These are phyloP conservation scores for Helotiales sp. DNA, from an alignment of 2,329 filamentous ascomycete species.

Conservation along the genomic window DNA sequence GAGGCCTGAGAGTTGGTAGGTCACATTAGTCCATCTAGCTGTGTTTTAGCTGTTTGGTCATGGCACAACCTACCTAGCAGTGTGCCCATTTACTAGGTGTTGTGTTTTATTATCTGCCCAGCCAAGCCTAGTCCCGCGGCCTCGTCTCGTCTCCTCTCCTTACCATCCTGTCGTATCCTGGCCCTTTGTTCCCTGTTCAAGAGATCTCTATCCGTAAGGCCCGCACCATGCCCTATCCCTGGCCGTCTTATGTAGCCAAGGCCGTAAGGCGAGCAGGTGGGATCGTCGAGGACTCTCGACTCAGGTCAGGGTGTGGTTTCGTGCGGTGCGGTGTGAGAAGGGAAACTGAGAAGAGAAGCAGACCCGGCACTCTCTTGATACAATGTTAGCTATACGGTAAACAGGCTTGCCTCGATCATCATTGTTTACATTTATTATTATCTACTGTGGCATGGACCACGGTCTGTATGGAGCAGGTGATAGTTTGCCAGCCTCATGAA, in stretches of 20 bases:
- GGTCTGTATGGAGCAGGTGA: neutral
- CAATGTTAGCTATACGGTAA: neutral
- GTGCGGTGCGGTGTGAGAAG: constrained; percentile 1
- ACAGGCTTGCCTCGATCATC: neutral
- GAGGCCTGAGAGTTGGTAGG: neutral
- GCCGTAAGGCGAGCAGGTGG: constrained; percentile 4
- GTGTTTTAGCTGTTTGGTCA: neutral
- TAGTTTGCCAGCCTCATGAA: neutral
- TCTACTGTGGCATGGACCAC: neutral
- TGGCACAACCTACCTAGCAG: neutral
- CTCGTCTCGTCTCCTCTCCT: neutral
- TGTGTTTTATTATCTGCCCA: neutral
- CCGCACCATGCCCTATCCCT: neutral
- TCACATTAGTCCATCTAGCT: neutral
- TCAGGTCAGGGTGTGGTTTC: neutral
- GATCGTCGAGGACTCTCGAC: neutral
- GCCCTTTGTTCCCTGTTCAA: neutral
- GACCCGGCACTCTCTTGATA: neutral
- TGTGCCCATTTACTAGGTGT: constrained; percentile 5
- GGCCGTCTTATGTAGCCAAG: constrained; percentile 3
- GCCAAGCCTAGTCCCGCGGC: neutral
- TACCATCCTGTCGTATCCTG: neutral
- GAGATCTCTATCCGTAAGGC: constrained; percentile 7
- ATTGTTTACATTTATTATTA: neutral
- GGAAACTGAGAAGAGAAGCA: neutral